These are phyloP conservation scores for Pholiota adiposa DNA, from an alignment of 1,284 basidiomycete genomes.

Conservation along the genomic window DNA sequence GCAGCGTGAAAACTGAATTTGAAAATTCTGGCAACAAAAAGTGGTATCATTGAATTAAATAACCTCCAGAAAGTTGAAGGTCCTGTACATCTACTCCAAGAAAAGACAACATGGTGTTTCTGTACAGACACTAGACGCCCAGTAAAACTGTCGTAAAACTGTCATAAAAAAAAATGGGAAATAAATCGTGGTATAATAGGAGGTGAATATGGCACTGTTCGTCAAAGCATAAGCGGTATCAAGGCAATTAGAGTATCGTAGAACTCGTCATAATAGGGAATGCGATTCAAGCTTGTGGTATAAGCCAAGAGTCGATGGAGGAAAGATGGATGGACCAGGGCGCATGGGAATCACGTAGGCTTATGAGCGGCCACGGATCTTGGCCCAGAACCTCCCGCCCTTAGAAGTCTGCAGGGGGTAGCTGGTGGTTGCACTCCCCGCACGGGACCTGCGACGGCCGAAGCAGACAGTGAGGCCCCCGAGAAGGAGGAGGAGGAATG, in stretches of 20 bases:
- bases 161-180: background rate
- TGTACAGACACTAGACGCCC: background rate
- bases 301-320: background rate
- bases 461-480: constrained; percentile 73
- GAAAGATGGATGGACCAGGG: background rate
- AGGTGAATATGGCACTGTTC: background rate
- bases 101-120: background rate
- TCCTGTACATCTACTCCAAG: background rate
- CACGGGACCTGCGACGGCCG: constrained; percentile 49
- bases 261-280: background rate
- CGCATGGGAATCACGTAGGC: background rate
- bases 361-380: constrained; percentile 3
- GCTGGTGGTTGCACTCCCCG: constrained; percentile 2
- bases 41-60: background rate
- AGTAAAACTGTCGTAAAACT: background rate
- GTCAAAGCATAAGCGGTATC: background rate
- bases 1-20: too few species aligned
- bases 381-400: constrained; percentile 5
- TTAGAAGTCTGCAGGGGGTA: constrained; percentile 11
- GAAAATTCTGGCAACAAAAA: too few species aligned
- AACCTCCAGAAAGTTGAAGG: background rate
- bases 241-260: background rate
- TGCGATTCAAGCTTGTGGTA: background rate
- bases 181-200: background rate
- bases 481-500: constrained; percentile 63